Evolutionary conservation across 2,329 filamentous ascomycete genomes (phyloP), one percentile per base, ranked within the genome.

Genomic region (Nigrospora oryzae): DNA sequence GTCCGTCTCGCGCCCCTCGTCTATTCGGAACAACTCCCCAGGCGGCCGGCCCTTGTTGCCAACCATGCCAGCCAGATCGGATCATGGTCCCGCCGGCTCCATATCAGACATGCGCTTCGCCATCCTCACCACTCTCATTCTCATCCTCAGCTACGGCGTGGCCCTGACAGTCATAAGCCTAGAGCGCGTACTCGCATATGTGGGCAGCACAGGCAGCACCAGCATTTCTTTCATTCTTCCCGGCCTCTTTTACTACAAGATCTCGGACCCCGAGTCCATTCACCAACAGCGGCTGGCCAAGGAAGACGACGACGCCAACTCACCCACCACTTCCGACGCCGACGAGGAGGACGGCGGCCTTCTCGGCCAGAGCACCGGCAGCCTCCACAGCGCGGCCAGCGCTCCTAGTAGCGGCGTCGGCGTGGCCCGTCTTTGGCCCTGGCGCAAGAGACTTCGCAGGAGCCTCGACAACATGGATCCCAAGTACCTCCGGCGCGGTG

Each of bases 171-270:
- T 98, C 3, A 86, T 82, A 16, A 93, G 85, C 12, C 75, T 98
- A 3, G 90, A 95, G 60, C 84, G 87, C 39, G 90, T 98, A 1
- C 75, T 98, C 0, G 91, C 93, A 0, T 98, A 96, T 55, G 93
- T 98, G 11, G 93, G 93, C 34, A 89, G 85, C 55, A 98, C 93
- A 0, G 93, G 93, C 43, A 91, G 85, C 42, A 98, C 93, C 0
- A 89, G 88, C 49, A 98, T 98, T 56, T 95, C 88, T 49, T 98
- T 98, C 62, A 97, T 98, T 52, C 75, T 98, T 0, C 93, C 93
- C 0, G 93, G 93, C 0, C 68, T 98, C 4, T 98, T 98, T 64
- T 98, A 97, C 66, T 98, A 97, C 69, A 97, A 97, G 66, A 97
- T 98, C 48, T 94, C 89, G 12, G 82, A 88, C 19, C 93, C 93